These are phyloP conservation scores for Phaffomyces opuntiae DNA, from an alignment of 805 yeast species.

Conservation along the genomic window DNA sequence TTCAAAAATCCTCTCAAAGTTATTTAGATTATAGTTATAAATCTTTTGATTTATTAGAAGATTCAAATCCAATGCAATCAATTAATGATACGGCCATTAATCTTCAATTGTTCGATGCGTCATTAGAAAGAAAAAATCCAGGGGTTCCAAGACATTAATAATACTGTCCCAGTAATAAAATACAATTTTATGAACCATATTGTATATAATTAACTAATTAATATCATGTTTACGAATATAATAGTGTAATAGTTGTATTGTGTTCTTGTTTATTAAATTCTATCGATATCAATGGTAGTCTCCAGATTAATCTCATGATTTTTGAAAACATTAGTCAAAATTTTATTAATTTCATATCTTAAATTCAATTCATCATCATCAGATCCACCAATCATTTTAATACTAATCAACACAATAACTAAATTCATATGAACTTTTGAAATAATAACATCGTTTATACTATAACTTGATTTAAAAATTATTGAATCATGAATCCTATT, in stretches of 20 bases:
- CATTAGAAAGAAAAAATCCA: conserved; percentile 42
- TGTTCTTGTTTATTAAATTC: conserved; percentile 17
- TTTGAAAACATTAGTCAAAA: conserved; percentile 28
- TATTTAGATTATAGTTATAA: conserved; percentile 34
- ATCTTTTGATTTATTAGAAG: conserved; percentile 54
- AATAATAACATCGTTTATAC: conserved; percentile 40
- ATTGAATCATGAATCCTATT: conserved; percentile 42
- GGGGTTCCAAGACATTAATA: not conserved
- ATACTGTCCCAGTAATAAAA: too few species aligned
- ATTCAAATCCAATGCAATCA: conserved; percentile 39
- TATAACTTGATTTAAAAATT: conserved; percentile 43
- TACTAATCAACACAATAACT: conserved; percentile 47
- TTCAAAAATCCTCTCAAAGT: conserved; percentile 20
- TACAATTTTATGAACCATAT: too few species aligned
- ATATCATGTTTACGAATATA: not conserved
- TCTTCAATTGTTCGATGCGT: conserved; percentile 46
- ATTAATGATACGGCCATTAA: conserved; percentile 49
- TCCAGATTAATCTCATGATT: conserved; percentile 25
- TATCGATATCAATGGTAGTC: conserved; percentile 37
- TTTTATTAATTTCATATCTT: conserved; percentile 40
- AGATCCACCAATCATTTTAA: conserved; percentile 62
- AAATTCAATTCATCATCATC: conserved; percentile 60
- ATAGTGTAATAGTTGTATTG: not conserved
- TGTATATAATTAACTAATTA: not conserved
- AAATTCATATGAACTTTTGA: conserved; percentile 58